Evolutionary conservation across 2,329 filamentous ascomycete species (phyloP), one percentile per base, ranked within the genome.

Genomic region (Sclerotinia glacialis): DNA sequence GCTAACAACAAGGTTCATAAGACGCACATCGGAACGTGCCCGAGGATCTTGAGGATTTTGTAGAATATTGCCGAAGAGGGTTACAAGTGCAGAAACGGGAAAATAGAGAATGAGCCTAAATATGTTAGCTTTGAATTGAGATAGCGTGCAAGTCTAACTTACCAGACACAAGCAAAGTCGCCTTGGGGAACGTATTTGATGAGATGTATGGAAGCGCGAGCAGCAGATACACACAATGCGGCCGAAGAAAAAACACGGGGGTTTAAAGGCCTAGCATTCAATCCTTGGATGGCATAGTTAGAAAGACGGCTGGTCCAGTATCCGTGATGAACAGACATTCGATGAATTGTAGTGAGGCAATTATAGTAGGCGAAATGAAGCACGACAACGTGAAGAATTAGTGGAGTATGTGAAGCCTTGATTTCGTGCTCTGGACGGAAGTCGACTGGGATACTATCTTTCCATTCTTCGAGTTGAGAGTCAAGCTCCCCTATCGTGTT

Each of bases 351-450:
- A 0, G 94, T 97, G 62, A 99, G 80, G 74, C 93, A 97, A 77
- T 99, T 99, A 81, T 98, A 98, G 78, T 99, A 99, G 1, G 92
- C 89, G 74, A 99, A 96, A 77, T 99, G 95, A 67, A 99, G 81
- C 77, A 97, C 92, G 68, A 97, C 93, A 63, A 99, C 87, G 71
- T 98, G 94, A 26, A 99, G 82, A 26, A 98, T 93, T n/a, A 98
- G 83, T 0, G 94, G 93, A 0, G 93, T 96, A 77, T 97, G 92
- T 0, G 90, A 90, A 0, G 92, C 92, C 77, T 93, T 93, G 78
- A 99, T 98, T 78, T 97, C 93, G 76, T 97, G 89, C 78, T 98
- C 95, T 0, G 95, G 95, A n/a, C 95, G 87, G 80, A 97, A 98
- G 74, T 98, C 95, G 67, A 97, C 85, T 2, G 95, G 94, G 64